Evolutionary conservation across 345 rosid species (phyloP).

Genomic region (Erysimum cheiranthoides): DNA sequence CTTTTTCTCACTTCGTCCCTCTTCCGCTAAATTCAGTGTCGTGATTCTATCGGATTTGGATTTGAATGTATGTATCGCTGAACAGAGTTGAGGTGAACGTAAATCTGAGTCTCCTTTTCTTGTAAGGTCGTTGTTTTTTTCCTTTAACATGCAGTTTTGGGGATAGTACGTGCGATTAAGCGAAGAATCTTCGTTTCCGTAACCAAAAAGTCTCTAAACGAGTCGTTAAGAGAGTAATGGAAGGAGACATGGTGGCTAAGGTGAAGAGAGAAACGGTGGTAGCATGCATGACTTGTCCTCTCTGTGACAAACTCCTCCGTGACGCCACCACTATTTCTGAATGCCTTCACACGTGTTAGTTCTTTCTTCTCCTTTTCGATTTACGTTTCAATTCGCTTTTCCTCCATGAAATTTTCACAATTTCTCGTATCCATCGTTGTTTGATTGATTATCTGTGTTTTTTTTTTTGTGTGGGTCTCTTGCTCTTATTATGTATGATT

Average conservation of each 20-base stretch:
- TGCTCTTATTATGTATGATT: background rate
- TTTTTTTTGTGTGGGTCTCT: background rate
- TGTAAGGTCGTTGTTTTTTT: constrained; percentile 14
- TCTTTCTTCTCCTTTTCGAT: constrained; percentile 29
- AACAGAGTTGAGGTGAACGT: constrained; percentile 51
- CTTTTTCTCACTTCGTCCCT: background rate
- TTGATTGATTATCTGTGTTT: constrained; percentile 23
- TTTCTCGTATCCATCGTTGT: background rate
- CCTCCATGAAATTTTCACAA: background rate
- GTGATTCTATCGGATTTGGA: constrained; percentile 30
- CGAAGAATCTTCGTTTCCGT: constrained; percentile 10
- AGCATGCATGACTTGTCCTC: constrained; percentile 92
- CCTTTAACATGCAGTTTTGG: constrained; percentile 53
- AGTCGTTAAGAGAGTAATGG: constrained; percentile 38
- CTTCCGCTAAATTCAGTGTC: constrained; percentile 1
- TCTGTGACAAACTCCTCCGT: constrained; percentile 73
- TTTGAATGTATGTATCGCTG: constrained; percentile 47
- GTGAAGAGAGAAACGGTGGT: constrained; percentile 73
- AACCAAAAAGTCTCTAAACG: background rate
- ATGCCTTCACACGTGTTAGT: constrained; percentile 95
- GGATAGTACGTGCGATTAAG: constrained; percentile 44
- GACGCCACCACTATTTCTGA: constrained; percentile 95
- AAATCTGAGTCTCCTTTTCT: constrained; percentile 41
- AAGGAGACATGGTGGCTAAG: constrained; percentile 58
- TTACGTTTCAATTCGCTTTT: constrained; percentile 32